These are phyloP conservation scores for Nannochloropsis granulata DNA, from an alignment of 108 stramenopile species.

Conservation along the genomic window DNA sequence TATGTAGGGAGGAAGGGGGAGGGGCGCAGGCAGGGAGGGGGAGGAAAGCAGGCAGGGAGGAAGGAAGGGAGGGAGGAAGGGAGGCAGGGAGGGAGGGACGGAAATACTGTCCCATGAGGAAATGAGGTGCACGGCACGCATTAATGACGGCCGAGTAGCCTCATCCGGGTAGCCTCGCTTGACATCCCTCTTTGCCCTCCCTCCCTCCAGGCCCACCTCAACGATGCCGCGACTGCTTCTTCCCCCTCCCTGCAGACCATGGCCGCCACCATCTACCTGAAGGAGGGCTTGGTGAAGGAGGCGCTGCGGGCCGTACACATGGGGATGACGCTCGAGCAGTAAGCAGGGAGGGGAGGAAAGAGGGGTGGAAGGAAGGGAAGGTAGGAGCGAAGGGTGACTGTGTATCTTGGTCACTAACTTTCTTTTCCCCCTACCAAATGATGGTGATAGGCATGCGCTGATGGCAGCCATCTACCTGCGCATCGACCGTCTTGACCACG, in stretches of 20 bases:
- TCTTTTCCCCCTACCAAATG: not conserved
- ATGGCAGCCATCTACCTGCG: constrained; percentile 74
- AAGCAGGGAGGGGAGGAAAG: not conserved
- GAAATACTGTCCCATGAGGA: no score
- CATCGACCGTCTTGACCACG: constrained; percentile 71
- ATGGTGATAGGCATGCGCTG: constrained; percentile 35
- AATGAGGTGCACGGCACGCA: no score
- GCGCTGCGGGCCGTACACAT: constrained; percentile 70
- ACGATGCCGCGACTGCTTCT: not conserved
- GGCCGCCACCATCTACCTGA: constrained; percentile 66
- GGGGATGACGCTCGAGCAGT: constrained; percentile 72
- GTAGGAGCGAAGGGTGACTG: not conserved
- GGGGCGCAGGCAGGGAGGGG: not conserved
- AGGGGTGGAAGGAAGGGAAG: not conserved
- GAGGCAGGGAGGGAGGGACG: no score
- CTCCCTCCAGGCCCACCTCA: not conserved
- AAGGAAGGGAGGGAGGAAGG: no score
- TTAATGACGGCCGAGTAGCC: no score
- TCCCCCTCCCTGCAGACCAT: constrained; percentile 59
- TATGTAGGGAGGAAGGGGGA: not conserved
- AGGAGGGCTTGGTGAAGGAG: constrained; percentile 60
- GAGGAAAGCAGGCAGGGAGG: no score
- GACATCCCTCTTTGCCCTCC: not conserved
- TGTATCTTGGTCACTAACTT: not conserved
- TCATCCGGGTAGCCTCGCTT: no score